These are phyloP conservation scores for Pseudotsuga menziesii DNA, from an alignment of 75 land plant genomes.

Conservation along the genomic window DNA sequence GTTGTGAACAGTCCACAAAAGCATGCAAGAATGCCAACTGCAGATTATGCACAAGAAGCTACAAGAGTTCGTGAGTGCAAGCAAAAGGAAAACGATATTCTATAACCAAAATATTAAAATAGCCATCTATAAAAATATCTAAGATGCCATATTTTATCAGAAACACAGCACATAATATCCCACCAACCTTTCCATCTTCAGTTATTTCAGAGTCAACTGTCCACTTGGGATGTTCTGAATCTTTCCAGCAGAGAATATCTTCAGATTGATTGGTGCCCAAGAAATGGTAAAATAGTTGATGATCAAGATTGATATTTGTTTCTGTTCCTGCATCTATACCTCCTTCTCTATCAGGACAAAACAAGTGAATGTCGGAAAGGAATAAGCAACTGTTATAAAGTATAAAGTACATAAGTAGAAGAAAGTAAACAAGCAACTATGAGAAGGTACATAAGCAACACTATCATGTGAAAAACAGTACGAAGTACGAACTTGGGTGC, in stretches of 20 bases:
- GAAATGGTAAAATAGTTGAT: slow-evolving; percentile 42
- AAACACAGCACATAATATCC: background rate
- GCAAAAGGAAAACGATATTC: too few species aligned
- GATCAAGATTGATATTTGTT: slow-evolving; percentile 38
- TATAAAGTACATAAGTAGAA: background rate
- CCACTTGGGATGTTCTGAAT: slow-evolving; percentile 35
- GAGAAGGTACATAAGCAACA: background rate
- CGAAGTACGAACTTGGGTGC: slow-evolving; percentile 79
- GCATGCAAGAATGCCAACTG: too few species aligned
- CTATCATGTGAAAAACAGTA: background rate
- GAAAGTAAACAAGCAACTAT: too few species aligned
- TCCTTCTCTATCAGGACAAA: slow-evolving; percentile 12
- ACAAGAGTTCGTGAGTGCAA: too few species aligned
- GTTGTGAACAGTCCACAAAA: too few species aligned
- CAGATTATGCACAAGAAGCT: too few species aligned
- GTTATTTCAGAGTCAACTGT: slow-evolving; percentile 30
- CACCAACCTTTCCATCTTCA: slow-evolving; percentile 49
- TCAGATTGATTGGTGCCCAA: slow-evolving; percentile 52
- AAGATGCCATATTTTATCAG: background rate
- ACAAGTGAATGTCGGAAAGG: background rate
- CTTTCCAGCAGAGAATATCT: slow-evolving; percentile 48
- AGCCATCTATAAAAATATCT: background rate
- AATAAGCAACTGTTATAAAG: background rate
- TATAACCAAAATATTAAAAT: background rate
- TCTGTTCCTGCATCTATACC: slow-evolving; percentile 44